Evolutionary conservation across 768 basidiomycete species (phyloP), one percentile per base, ranked within the genome.

Genomic region (Tylopilus intermedius): DNA sequence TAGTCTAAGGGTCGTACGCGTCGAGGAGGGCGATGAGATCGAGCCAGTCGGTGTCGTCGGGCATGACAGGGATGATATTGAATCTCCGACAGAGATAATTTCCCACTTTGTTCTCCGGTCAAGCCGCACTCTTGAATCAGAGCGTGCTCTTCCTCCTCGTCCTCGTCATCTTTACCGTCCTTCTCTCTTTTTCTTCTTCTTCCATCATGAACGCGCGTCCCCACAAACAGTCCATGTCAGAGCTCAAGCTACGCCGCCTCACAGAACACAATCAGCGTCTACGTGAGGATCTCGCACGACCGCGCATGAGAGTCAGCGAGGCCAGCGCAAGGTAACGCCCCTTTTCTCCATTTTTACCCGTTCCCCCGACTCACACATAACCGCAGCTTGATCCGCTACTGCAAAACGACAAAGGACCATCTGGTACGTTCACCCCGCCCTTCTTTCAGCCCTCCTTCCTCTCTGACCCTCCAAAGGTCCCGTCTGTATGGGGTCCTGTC

Each of bases 211-310:
- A 83, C 69, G 74, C 81, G 51, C 82, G 87, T 62, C 84, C 85
- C 24, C 86, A 86, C 69, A 88, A 88, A 80, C 93, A 94, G 80
- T 90, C 91, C 63, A 95, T 97, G 92, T 90, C 90, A 46, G 94
- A 96, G 80, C 88, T 96, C 67, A 96, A 95, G 81, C 84, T 96
- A 57, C 83, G 94, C 35, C 79, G 94, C 38, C 75, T 97, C 66
- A 89, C 86, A 47, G 94, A 97, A 73, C 93, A 96, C 74, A 97
- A 95, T 66, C 86, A 90, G 68, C 80, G 94, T 58, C 71, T 96
- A 66, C 77, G 86, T 63, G 94, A 96, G 66, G 94, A 97, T 70
- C 74, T 97, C 56, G 83, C 86, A 41, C 75, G 94, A 59, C 91
- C 92, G n/a, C 78, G 94, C 65, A 83, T 94, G 63, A 76, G 87